Evolutionary conservation across 306 rosid species (phyloP).

Genomic region (Vicia villosa): DNA sequence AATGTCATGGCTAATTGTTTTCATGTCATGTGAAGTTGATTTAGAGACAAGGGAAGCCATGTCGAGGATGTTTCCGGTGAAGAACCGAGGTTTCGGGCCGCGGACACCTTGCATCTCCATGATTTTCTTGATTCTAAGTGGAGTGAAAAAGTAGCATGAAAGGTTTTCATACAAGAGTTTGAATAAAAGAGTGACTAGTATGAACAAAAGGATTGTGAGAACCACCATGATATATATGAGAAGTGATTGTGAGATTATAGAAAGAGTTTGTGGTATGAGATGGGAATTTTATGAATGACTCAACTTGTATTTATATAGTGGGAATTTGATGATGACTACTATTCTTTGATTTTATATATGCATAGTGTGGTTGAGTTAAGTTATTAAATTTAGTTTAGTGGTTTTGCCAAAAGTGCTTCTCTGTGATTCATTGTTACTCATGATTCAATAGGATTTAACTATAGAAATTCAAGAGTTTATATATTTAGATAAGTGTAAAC

Average conservation of each 20-base stretch:
- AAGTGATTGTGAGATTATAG: background rate
- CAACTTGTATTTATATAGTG: slow-evolving; percentile 6
- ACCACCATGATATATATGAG: slow-evolving; percentile 40
- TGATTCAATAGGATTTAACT: background rate
- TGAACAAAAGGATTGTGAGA: slow-evolving; percentile 39
- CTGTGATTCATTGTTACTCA: background rate
- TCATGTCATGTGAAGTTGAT: slow-evolving; percentile 75
- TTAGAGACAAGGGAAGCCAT: slow-evolving; percentile 61
- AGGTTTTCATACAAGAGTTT: slow-evolving; percentile 55
- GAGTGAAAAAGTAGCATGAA: slow-evolving; percentile 65
- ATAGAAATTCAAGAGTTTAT: background rate
- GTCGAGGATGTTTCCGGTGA: slow-evolving; percentile 77
- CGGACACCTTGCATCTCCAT: slow-evolving; percentile 90
- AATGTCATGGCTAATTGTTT: slow-evolving; percentile 71
- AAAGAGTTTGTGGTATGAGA: background rate
- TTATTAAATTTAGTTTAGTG: background rate
- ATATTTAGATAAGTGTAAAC: background rate
- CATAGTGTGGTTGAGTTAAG: background rate
- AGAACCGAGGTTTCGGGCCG: slow-evolving; percentile 74
- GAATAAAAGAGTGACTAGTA: slow-evolving; percentile 40
- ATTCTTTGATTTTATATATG: background rate
- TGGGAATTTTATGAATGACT: background rate
- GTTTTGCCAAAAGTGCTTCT: background rate
- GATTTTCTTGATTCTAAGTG: slow-evolving; percentile 65
- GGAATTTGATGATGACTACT: background rate